Percentiles rank a stretch among this genome's conserved stretches.
Evolutionary conservation across 371 early-diverging fungal species (phyloP).

Genomic region (Thermomucor indicae-seudaticae): DNA sequence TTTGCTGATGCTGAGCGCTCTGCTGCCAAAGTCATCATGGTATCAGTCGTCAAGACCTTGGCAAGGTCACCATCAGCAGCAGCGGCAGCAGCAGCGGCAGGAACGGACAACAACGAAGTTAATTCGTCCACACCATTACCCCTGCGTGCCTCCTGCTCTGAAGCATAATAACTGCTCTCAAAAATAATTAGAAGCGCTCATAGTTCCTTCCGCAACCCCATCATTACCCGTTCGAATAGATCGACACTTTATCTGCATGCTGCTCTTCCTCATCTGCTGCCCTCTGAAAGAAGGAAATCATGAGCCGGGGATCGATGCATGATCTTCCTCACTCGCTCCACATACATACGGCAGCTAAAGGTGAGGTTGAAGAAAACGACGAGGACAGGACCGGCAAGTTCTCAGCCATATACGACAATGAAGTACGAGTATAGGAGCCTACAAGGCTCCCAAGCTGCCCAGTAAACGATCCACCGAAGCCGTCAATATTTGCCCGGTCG

Average conservation of each 20-base stretch:
- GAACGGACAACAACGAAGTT: slow-evolving; percentile 3
- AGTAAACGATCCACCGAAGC: slow-evolving; percentile 21
- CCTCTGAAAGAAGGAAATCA: background rate
- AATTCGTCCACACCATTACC: slow-evolving; percentile 1
- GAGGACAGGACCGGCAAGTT: slow-evolving; percentile 17
- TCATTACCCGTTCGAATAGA: background rate
- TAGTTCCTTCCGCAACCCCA: too few relatives aligned
- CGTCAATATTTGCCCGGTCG: too few relatives aligned
- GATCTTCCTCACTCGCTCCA: background rate
- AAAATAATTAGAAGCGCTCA: too few relatives aligned
- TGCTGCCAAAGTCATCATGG: slow-evolving; percentile 2
- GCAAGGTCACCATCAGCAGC: slow-evolving; percentile 26
- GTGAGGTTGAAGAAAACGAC: slow-evolving; percentile 1
- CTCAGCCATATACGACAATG: slow-evolving; percentile 33
- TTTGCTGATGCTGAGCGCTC: background rate
- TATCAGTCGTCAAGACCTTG: background rate
- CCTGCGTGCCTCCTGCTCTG: background rate
- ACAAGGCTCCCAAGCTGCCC: slow-evolving; percentile 28
- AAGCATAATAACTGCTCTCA: too few relatives aligned
- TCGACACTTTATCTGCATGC: slow-evolving; percentile 1
- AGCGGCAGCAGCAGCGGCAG: slow-evolving; percentile 15
- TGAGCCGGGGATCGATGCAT: background rate
- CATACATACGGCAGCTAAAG: background rate
- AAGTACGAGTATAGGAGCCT: slow-evolving; percentile 37
- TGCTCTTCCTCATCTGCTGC: slow-evolving; percentile 4